phyloP scores from a whole-genome alignment of 257 asterid species.

The Forsythia suspensa region DNA sequence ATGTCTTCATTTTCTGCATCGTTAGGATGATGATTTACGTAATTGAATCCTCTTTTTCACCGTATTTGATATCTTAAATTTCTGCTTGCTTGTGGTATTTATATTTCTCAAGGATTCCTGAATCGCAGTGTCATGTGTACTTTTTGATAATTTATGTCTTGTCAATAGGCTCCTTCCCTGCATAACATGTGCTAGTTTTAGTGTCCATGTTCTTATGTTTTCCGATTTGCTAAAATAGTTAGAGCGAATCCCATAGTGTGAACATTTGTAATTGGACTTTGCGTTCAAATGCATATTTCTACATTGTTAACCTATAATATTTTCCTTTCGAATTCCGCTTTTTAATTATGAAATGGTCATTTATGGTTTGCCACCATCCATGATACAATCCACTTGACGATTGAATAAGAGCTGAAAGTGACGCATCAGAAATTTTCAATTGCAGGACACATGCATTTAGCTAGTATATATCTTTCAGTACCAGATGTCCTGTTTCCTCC shows the following conservation, averaged over 20 bases:
- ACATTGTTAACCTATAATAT: background rate
- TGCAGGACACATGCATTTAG: conserved; percentile 29
- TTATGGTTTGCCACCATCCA: conserved; percentile 16
- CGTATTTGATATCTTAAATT: background rate
- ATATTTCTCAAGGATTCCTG: background rate
- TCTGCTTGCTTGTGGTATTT: background rate
- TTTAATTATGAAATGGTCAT: background rate
- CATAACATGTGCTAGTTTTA: background rate
- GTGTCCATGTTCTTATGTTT: background rate
- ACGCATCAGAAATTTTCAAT: conserved; percentile 19
- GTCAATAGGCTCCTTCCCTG: background rate
- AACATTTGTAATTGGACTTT: background rate
- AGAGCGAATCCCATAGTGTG: background rate
- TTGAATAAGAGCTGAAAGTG: conserved; percentile 30
- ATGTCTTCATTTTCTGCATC: background rate
- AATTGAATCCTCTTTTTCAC: background rate
- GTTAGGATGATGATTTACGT: background rate
- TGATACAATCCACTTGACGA: conserved; percentile 1
- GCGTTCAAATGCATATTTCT: too few species aligned
- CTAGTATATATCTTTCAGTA: conserved; percentile 23
- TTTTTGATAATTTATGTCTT: background rate
- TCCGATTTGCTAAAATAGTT: background rate
- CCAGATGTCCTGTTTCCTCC: conserved; percentile 28
- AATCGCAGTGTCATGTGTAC: background rate
- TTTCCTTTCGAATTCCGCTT: background rate